These are phyloP conservation scores for Podaxis sp. DNA, from an alignment of 768 basidiomycete genomes.

Conservation along the genomic window DNA sequence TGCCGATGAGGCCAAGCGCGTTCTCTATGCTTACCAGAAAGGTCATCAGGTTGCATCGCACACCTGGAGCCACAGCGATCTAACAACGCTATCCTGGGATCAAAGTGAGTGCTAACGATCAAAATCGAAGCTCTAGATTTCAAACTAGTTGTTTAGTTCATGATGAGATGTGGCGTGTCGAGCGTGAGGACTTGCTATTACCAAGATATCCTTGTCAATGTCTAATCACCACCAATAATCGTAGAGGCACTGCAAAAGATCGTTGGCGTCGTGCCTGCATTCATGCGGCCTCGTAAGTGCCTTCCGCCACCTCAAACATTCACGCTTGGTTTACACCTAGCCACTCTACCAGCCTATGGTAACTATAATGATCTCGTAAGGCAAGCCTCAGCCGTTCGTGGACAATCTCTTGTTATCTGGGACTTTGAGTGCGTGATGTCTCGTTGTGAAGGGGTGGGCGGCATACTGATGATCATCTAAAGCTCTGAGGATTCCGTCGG, in stretches of 20 bases:
- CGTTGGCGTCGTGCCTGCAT: conserved; percentile 37
- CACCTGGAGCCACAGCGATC: conserved; percentile 39
- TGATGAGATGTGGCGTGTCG: conserved; percentile 40
- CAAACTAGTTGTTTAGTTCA: conserved; percentile 26
- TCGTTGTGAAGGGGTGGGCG: neutral
- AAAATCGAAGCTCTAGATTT: neutral
- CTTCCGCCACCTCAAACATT: neutral
- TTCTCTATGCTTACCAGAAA: conserved; percentile 31
- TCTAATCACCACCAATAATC: neutral
- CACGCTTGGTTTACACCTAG: neutral
- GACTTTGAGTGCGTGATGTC: conserved; percentile 29
- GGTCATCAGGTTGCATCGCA: conserved; percentile 43
- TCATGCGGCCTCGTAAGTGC: conserved; percentile 42
- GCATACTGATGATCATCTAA: neutral
- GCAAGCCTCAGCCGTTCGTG: conserved; percentile 28
- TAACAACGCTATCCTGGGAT: conserved; percentile 34
- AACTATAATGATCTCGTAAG: conserved; percentile 44
- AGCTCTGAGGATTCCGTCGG: conserved; percentile 37
- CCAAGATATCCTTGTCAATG: neutral
- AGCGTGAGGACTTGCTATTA: conserved; percentile 27
- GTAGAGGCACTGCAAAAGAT: conserved; percentile 38
- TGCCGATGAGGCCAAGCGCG: conserved; percentile 24
- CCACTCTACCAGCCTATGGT: conserved; percentile 30
- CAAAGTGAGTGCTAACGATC: conserved; percentile 25
- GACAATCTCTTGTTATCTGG: conserved; percentile 35